phyloP scores from a whole-genome alignment of 2,329 filamentous ascomycete species.

The Endocalyx cinctus region DNA sequence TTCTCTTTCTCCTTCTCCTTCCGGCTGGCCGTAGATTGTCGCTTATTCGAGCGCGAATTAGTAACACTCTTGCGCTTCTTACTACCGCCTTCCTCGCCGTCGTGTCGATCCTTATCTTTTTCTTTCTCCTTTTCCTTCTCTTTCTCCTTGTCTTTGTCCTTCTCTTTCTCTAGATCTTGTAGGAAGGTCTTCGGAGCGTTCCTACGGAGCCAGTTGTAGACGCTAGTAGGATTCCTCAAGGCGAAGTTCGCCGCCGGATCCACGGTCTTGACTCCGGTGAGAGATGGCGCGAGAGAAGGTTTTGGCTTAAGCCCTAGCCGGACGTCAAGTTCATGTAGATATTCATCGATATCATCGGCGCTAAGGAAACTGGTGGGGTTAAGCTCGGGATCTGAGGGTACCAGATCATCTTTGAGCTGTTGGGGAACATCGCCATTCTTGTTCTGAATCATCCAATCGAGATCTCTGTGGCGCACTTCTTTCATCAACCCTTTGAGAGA shows the following conservation, averaged over 20 bases:
- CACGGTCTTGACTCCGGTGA: conserved; percentile 28
- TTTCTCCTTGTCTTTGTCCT: conserved; percentile 35
- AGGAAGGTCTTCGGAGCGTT: conserved; percentile 81
- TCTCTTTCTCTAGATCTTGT: conserved; percentile 61
- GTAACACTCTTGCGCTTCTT: conserved; percentile 27
- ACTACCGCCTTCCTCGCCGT: conserved; percentile 28
- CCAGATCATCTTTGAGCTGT: conserved; percentile 44
- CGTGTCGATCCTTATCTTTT: conserved; percentile 33
- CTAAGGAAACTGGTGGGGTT: conserved; percentile 64
- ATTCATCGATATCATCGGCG: conserved; percentile 68
- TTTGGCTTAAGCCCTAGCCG: conserved; percentile 39
- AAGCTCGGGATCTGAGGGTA: conserved; percentile 45
- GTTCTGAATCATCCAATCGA: conserved; percentile 49
- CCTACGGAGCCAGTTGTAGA: conserved; percentile 91
- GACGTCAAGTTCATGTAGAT: conserved; percentile 61
- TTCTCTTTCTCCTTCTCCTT: conserved; percentile 27
- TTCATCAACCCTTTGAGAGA: conserved; percentile 46
- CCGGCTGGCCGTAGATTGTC: conserved; percentile 29
- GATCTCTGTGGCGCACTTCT: conserved; percentile 48
- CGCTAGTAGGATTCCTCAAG: conserved; percentile 78
- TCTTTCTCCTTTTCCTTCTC: conserved; percentile 36
- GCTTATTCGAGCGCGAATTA: conserved; percentile 36
- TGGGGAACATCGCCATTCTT: conserved; percentile 67
- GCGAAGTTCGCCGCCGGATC: conserved; percentile 40
- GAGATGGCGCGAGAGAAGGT: conserved; percentile 48